phyloP scores from a whole-genome alignment of 768 basidiomycete species.

The Leucosporidium creatinivorum region DNA sequence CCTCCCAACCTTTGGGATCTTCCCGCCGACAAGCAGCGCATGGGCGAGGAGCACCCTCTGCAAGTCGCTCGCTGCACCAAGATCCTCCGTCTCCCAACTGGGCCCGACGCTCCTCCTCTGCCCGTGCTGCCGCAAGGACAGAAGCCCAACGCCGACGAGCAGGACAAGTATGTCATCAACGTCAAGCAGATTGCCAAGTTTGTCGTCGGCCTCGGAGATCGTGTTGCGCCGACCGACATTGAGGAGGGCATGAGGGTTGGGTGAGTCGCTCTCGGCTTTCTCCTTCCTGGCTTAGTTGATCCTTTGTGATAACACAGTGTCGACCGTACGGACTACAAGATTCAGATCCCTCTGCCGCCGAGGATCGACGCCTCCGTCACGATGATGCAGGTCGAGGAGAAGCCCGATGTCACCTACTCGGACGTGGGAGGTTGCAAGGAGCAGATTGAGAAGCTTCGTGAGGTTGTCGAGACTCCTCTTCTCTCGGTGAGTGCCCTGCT shows the following conservation, averaged over 20 bases:
- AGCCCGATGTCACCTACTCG: constrained; percentile 95
- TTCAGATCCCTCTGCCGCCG: constrained; percentile 94
- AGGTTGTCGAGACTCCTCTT: constrained; percentile 94
- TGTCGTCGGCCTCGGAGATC: constrained; percentile 92
- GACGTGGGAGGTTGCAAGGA: constrained; percentile 99
- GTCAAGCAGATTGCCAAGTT: constrained; percentile 99
- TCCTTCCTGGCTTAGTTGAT: neutral
- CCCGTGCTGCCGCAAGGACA: constrained; percentile 43
- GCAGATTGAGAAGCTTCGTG: constrained; percentile 96
- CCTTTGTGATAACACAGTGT: constrained; percentile 51
- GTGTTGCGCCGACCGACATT: constrained; percentile 94
- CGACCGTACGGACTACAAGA: constrained; percentile 93
- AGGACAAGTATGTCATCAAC: constrained; percentile 98
- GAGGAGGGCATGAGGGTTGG: constrained; percentile 99
- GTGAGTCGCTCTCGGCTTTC: constrained; percentile 49
- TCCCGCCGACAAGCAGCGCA: constrained; percentile 80
- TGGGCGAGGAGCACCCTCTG: constrained; percentile 83
- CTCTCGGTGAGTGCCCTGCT: constrained; percentile 60
- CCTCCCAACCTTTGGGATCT: constrained; percentile 97
- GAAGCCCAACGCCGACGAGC: constrained; percentile 90
- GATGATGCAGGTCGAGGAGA: constrained; percentile 99
- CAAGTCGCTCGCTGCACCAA: constrained; percentile 98
- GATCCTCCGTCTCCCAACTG: constrained; percentile 63
- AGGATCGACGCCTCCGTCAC: constrained; percentile 99
- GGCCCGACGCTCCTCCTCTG: constrained; percentile 5